Base-by-base conservation (phyloP, 2,329 filamentous ascomycete genomes). In the Exophiala mesophila region DNA sequence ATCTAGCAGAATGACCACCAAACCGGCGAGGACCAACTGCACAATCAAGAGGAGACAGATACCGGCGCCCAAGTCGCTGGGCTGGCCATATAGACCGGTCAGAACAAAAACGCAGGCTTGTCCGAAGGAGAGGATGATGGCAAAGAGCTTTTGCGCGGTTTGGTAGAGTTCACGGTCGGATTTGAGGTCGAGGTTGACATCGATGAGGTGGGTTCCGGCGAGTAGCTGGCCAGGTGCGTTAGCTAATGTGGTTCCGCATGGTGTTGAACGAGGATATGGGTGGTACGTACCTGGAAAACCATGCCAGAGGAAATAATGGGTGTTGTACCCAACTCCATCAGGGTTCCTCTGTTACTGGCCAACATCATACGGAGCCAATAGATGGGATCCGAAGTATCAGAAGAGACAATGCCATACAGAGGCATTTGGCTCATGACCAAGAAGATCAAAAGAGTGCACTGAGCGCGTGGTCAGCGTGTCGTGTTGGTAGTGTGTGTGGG, bases 301-400 rank as follows among this genome's bases (percentile, higher is more conserved):
- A 98, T 98, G 71, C 92, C 92, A 26, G 92, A 97, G 48, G 92
- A 96, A 72, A 98, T 97, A 70, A 98, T 98, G 60, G 94, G 94
- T 17, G 92, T 95, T 60, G 97, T 92, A 75, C 89, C 88, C 73
- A 95, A 65, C 65, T 95, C 89, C 89, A 95, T 95, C 67, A 95
- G 68, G 18, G 89, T 95, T 69, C 89, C 89, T 63, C 89, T 82
- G 70, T 98, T 98, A 84, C 88, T 95, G 64, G 92, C 92, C 80
- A 97, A 82, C 82, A 98, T 96, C 90, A 98, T 97, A 71, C 92
- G 85, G 63, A 98, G 79, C 92, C 92, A 98, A 81, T 98, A 98
- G 62, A 98, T 78, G 58, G 92, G 94, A 73, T 98, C 94, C 50
- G 92, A 97, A 60, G 88, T 96, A 71, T 92, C 86, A 62, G 92